phyloP scores from a whole-genome alignment of 331 rosid species.

The Pyracantha coccinea region DNA sequence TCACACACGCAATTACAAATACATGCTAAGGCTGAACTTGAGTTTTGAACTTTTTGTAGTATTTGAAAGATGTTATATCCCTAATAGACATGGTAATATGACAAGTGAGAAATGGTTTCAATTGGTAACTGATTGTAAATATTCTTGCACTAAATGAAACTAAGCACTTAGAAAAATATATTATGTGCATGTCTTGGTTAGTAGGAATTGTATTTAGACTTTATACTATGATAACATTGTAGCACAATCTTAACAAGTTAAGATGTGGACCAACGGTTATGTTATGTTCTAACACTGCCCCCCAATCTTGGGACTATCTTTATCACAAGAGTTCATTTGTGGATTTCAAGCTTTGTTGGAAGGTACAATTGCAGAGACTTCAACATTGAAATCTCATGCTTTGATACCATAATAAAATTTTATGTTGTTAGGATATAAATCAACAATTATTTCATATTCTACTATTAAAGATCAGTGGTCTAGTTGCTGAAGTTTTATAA shows the following conservation, averaged over 20 bases:
- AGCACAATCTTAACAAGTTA: neutral
- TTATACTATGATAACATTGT: neutral
- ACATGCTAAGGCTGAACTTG: neutral
- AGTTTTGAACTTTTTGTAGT: neutral
- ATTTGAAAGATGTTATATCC: neutral
- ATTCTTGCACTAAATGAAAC: neutral
- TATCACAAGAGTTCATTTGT: neutral
- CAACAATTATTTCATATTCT: neutral
- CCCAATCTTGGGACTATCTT: neutral
- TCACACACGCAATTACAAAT: neutral
- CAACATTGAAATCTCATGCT: neutral
- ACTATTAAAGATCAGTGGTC: neutral
- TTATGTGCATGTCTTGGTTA: neutral
- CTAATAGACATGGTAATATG: neutral
- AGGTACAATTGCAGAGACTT: neutral
- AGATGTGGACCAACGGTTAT: neutral
- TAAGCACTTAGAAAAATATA: neutral
- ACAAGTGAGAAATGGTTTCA: neutral
- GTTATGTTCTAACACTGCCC: neutral
- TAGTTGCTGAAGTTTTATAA: conserved; percentile 3
- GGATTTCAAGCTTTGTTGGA: neutral
- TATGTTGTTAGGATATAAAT: neutral
- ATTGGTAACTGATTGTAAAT: neutral
- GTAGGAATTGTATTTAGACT: neutral
- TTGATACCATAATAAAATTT: neutral